These are phyloP conservation scores for Annulohypoxylon maeteangense DNA, from an alignment of 495 filamentous ascomycete species.

Conservation along the genomic window DNA sequence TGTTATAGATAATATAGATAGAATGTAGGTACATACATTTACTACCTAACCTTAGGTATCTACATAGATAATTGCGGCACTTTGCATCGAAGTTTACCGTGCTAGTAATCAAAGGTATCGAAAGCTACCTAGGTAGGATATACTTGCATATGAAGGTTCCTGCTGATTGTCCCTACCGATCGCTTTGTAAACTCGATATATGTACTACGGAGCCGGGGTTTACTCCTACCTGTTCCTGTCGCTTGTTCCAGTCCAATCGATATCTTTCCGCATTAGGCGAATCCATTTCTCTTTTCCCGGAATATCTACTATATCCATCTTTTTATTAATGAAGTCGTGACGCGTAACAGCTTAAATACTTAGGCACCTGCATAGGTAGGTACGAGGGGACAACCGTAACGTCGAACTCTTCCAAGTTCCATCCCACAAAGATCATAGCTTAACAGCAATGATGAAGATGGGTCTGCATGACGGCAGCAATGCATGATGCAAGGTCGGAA, in stretches of 20 bases:
- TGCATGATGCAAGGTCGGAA: constrained; percentile 44
- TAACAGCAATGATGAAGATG: not conserved
- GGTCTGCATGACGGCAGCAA: constrained; percentile 40
- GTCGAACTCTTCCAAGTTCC: not conserved
- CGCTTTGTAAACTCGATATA: not conserved
- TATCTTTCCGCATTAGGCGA: constrained; percentile 32
- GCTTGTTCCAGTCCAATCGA: constrained; percentile 27
- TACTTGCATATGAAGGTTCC: not conserved
- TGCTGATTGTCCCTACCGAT: not conserved
- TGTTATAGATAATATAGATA: not conserved
- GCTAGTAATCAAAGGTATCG: not conserved
- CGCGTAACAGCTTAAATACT: not conserved
- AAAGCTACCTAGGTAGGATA: not conserved
- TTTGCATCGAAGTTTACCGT: not conserved
- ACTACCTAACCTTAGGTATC: not conserved
- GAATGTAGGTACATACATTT: too few relatives aligned
- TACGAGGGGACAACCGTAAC: not conserved
- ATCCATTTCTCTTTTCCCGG: constrained; percentile 21
- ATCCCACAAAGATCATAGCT: not conserved
- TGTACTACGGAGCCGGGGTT: not conserved
- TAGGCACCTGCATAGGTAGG: not conserved
- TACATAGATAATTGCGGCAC: not conserved
- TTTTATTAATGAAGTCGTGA: not conserved
- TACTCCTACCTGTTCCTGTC: constrained; percentile 37
- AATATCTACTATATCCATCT: constrained; percentile 1